A percentile compares a stretch with the other conserved stretches of the same genome.
Conservation (phyloP, 169 alveolate species). For the Eimeria necatrix region DNA sequence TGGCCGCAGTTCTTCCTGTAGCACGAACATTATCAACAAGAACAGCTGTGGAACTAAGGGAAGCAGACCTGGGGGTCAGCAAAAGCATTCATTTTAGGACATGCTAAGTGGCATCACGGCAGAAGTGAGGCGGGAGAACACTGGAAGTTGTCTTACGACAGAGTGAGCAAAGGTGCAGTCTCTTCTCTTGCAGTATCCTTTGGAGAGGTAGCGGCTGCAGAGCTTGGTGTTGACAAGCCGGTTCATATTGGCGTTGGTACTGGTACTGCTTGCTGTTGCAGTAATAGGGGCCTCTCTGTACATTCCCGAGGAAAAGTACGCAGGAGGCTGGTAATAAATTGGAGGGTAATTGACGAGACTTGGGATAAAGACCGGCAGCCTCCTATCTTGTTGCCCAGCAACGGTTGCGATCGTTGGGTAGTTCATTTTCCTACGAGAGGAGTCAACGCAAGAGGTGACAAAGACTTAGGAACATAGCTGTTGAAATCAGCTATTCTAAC, state of each 20-base stretch:
- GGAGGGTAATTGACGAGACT: conserved; percentile 1
- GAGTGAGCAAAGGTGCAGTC: conserved; percentile 63
- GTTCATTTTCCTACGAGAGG: neutral
- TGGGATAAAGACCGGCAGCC: conserved; percentile 36
- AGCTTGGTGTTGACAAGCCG: conserved; percentile 9
- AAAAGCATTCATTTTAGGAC: neutral
- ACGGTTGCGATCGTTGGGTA: conserved; percentile 15
- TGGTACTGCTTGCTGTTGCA: neutral
- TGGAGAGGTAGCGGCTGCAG: conserved; percentile 25
- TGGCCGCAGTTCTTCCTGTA: conserved; percentile 37
- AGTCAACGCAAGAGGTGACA: neutral
- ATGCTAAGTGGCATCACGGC: neutral
- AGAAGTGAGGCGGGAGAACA: neutral
- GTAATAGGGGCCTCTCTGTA: too few species aligned
- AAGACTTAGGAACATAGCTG: too few species aligned
- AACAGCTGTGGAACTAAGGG: neutral
- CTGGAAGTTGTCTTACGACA: neutral
- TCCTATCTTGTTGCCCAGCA: neutral
- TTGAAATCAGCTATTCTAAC: too few species aligned
- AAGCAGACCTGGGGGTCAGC: neutral
- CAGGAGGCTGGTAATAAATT: neutral
- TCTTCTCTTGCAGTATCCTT: conserved; percentile 46
- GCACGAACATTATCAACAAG: neutral
- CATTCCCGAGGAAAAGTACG: neutral
- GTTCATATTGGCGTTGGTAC: neutral